These are phyloP conservation scores for Favolaschia claudopus DNA, from an alignment of 768 basidiomycete genomes.

Conservation along the genomic window DNA sequence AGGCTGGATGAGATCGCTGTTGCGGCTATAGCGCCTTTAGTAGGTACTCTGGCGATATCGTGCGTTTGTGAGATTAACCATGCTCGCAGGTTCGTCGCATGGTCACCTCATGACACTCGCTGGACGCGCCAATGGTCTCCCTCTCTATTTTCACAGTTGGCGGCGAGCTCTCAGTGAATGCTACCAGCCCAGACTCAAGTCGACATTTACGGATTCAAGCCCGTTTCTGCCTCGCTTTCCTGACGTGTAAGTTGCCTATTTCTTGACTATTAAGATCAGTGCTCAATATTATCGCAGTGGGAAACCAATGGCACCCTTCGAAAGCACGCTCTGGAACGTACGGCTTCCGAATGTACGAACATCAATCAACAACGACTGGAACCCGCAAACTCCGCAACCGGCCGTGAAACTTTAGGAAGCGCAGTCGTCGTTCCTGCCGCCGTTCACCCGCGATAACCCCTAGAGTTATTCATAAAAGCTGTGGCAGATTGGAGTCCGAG, in stretches of 20 bases:
- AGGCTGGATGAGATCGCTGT: slow-evolving; percentile 92
- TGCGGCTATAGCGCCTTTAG: slow-evolving; percentile 85
- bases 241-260: slow-evolving; percentile 43
- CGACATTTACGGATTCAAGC: slow-evolving; percentile 63
- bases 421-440: slow-evolving; percentile 88
- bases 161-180: slow-evolving; percentile 70
- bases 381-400: slow-evolving; percentile 71
- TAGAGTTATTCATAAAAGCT: slow-evolving; percentile 91
- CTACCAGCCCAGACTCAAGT: slow-evolving; percentile 52
- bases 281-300: slow-evolving; percentile 55
- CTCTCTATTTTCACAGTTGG: slow-evolving; percentile 77
- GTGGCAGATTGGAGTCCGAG: slow-evolving; percentile 85
- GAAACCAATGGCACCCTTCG: slow-evolving; percentile 90
- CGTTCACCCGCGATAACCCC: slow-evolving; percentile 92
- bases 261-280: slow-evolving; percentile 9
- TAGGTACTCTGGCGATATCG: slow-evolving; percentile 36
- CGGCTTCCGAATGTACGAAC: slow-evolving; percentile 97
- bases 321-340: slow-evolving; percentile 91
- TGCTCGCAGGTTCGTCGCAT: slow-evolving; percentile 66
- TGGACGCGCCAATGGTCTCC: slow-evolving; percentile 75
- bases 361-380: slow-evolving; percentile 95
- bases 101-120: slow-evolving; percentile 82
- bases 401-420: slow-evolving; percentile 86
- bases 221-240: slow-evolving; percentile 36
- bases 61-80: background rate